Conservation (phyloP, 805 yeast genomes). For the Wickerhamomyces silvicola region DNA sequence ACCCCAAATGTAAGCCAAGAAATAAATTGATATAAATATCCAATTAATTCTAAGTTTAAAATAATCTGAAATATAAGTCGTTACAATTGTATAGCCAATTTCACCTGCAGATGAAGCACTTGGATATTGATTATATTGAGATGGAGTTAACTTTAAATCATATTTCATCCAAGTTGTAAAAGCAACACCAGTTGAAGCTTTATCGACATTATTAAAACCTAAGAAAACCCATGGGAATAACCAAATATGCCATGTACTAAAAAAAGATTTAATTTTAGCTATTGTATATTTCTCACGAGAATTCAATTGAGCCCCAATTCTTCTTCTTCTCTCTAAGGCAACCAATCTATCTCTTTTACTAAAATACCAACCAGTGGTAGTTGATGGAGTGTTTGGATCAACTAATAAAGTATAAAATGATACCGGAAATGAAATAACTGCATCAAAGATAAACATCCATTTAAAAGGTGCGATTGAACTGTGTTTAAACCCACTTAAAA, state of each 20-base stretch:
- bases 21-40: conserved; percentile 23
- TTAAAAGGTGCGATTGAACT: conserved; percentile 31
- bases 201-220: conserved; percentile 5
- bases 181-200: conserved; percentile 33
- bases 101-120: conserved; percentile 29
- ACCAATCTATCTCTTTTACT: conserved; percentile 18
- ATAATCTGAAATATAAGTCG: conserved; percentile 30
- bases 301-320: conserved; percentile 10
- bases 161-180: conserved; percentile 36
- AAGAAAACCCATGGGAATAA: conserved; percentile 29
- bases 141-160: conserved; percentile 25
- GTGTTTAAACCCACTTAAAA: conserved; percentile 18
- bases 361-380: conserved; percentile 33
- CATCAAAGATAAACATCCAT: conserved; percentile 43
- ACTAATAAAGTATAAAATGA: conserved; percentile 36
- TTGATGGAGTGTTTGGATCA: conserved; percentile 41
- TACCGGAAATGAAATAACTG: conserved; percentile 34
- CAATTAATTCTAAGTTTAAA: conserved; percentile 29
- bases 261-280: conserved; percentile 31
- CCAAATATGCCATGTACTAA: conserved; percentile 39
- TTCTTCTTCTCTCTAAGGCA: conserved; percentile 37
- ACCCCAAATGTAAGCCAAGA: conserved; percentile 24
- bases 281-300: conserved; percentile 32
- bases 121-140: conserved; percentile 32
- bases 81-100: conserved; percentile 27